Base-by-base conservation (phyloP, 768 basidiomycete genomes). In the Clitopilus passeckerianus region DNA sequence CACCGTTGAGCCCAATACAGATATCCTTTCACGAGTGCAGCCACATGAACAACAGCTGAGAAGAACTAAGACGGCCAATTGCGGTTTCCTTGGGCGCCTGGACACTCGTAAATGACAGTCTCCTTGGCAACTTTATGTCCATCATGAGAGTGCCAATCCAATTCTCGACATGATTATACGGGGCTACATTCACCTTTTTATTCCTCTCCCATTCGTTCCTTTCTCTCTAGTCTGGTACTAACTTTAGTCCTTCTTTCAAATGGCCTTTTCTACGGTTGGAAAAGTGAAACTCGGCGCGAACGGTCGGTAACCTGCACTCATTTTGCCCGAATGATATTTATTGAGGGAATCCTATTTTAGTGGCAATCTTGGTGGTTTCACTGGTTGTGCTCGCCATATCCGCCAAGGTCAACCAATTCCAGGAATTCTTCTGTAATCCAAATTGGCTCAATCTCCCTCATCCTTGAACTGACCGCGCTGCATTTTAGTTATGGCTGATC, bases 401-500 rank as follows among this genome's bases (percentile, higher is more conserved):
- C 0, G 72, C 78, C 16, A 75, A 75, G 52, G 81, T 87, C 50
- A 86, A 86, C 69, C 65, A 71, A 22, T 86, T 81, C 66, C 81
- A 84, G 65, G 81, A 82, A 23, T 87, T 79, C 68, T 86, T 81
- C 72, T 86, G 84, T 86, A 59, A 64, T 81, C 73, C n/a, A 9
- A 30, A 50, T 24, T 6, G 1, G 5, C 23, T 53, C 23, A 15
- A 24, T 46, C 15, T 4, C 30, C 22, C 23, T 33, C 18, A 30
- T 30, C 43, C n/a, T 57, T 15, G 37, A 54, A 59, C 59, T 64
- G 24, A 37, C 63, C 54, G 9, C 27, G 16, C 16, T 54, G 22
- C 43, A 22, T 15, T 12, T n/a, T 62, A 86, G 84, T 79, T 66
- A 70, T 81, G 52, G 85, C 85, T 5, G 84, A 86, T 69, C 67